Evolutionary conservation across 331 rosid genomes (phyloP).

Genomic region (Cydonia oblonga): DNA sequence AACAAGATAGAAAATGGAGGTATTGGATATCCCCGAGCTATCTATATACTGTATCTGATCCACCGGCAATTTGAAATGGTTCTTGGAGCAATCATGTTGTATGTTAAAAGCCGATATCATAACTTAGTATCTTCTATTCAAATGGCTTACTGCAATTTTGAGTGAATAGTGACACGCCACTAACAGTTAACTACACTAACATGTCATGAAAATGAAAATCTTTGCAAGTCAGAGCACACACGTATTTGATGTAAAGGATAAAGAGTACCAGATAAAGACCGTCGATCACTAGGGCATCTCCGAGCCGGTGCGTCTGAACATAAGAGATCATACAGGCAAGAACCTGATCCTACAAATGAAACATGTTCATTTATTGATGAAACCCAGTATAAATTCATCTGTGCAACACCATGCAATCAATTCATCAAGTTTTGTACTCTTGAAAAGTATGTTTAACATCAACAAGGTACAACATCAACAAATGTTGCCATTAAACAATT

Average conservation of each 20-base stretch:
- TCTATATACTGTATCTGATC: background rate
- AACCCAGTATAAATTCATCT: background rate
- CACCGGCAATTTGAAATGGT: background rate
- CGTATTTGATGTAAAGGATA: background rate
- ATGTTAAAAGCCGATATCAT: background rate
- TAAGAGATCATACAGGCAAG: conserved; percentile 70
- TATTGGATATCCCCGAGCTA: background rate
- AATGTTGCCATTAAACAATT: background rate
- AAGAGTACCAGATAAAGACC: conserved; percentile 34
- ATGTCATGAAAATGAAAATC: background rate
- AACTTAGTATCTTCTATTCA: background rate
- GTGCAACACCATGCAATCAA: background rate
- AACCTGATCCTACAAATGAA: conserved; percentile 32
- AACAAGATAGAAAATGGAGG: background rate
- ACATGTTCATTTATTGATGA: conserved; percentile 6
- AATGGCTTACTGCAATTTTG: background rate
- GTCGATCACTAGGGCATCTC: conserved; percentile 22
- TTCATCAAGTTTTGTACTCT: background rate
- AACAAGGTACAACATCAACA: background rate
- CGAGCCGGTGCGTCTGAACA: conserved; percentile 46
- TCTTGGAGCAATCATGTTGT: background rate
- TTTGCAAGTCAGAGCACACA: background rate
- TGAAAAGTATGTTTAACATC: background rate
- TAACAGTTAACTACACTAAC: background rate
- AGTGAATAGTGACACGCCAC: background rate